A percentile compares a stretch with the other conserved stretches of the same genome.
Evolutionary conservation across 441 rosid genomes (phyloP).

Genomic region (Mallotus japonicus): DNA sequence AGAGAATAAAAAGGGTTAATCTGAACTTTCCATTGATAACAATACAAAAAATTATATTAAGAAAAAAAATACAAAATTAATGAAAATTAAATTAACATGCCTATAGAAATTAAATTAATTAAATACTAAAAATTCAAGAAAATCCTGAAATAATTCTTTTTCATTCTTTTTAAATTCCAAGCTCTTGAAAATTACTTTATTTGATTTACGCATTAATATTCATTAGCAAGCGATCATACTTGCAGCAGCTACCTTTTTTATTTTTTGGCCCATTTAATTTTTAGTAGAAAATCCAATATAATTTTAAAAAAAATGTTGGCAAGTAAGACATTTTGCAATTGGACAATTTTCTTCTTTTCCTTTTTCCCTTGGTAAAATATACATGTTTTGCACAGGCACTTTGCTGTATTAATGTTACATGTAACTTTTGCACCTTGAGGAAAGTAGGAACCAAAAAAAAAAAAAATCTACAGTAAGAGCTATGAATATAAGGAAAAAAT

Average conservation of each 20-base stretch:
- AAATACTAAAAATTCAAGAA: no score
- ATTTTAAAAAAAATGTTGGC: not conserved
- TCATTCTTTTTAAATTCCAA: no score
- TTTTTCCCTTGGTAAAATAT: constrained; percentile 11
- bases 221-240: no score
- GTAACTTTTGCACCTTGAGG: constrained; percentile 16
- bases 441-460: not conserved
- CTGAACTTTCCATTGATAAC: no score
- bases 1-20: no score
- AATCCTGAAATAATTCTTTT: no score
- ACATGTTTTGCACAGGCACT: constrained; percentile 10
- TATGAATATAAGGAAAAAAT: not conserved
- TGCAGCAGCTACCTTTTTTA: not conserved
- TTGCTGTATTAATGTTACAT: constrained; percentile 17
- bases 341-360: not conserved
- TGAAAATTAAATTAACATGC: no score
- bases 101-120: no score
- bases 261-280: not conserved
- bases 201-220: no score
- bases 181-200: no score
- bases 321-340: not conserved
- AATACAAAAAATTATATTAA: no score
- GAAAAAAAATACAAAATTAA: no score
- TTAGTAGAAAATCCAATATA: not conserved
- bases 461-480: constrained; percentile 9